Evolutionary conservation across 164 flowering plant species (phyloP), one percentile per base, ranked within the genome.

Genomic region (Houttuynia cordata): DNA sequence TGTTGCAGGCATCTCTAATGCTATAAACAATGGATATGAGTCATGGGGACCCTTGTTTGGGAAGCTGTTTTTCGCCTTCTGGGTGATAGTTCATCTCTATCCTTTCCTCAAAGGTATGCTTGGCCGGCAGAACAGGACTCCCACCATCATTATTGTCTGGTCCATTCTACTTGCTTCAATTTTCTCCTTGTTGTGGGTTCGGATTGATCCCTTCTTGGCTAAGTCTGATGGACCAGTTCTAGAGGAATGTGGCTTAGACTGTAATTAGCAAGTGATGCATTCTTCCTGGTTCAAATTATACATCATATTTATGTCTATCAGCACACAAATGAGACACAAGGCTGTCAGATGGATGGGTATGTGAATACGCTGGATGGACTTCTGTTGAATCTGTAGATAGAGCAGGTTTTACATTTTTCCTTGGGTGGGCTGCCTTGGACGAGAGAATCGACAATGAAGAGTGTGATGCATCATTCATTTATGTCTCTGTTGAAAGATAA

Each of bases 11-110:
- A 56, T 81, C 49, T 81, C 85, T 8, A 74, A 83, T 71, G 88
- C 88, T 0, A 78, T 83, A 22, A 83, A 80, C 40, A 81, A 75
- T 66, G 86, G 88, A n/a, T 83, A 83, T 24, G 80, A 79, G 50
- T 80, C 87, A 24, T 83, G 85, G 87, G 87, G 87, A 3, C 85
- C 87, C 59, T 69, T 80, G 51, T 80, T 80, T 57, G 84, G 87
- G 13, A 82, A 77, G 74, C 83, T 82, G 24, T 79, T 83, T 66
- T 81, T 83, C 52, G 76, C 85, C 62, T 77, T 81, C 62, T 83
- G 85, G 87, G 87, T 83, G 68, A 79, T 83, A 56, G 79, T 77
- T 49, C 87, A 83, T 52, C 79, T 80, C 49, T 83, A 79, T 62
- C 88, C 88, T 20, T 83, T 83, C 81, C 80, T 83, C 53, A 83